Conservation (phyloP, 2,329 filamentous ascomycete species). For the Pseudogymnoascus sp. region DNA sequence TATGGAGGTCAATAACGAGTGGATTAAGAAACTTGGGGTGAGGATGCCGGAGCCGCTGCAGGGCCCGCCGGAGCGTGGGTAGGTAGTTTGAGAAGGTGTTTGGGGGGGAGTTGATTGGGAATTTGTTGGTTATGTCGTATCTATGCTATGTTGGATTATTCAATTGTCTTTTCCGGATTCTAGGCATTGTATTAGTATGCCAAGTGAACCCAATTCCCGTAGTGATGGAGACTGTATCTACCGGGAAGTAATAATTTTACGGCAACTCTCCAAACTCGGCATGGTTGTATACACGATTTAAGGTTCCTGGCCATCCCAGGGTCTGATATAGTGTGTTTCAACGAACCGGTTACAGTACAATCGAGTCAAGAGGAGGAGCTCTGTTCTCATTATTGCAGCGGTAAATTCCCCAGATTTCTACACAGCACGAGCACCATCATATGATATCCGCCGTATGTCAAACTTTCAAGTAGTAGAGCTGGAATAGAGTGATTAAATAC, state of each 20-base stretch:
- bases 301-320: not conserved
- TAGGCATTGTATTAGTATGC: not conserved
- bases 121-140: not conserved
- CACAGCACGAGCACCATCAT: not conserved
- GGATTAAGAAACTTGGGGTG: not conserved
- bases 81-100: not conserved
- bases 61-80: not conserved
- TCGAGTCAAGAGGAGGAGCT: not conserved
- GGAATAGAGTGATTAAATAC: not conserved
- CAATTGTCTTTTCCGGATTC: not conserved
- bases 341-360: not conserved
- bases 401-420: not conserved
- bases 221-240: not conserved
- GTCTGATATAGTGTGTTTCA: not conserved
- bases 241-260: not conserved
- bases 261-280: not conserved
- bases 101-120: not conserved
- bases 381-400: not conserved
- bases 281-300: not conserved
- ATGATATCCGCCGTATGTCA: not conserved
- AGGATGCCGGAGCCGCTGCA: not conserved
- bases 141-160: not conserved
- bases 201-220: not conserved
- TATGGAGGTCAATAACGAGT: not conserved
- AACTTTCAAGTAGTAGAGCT: not conserved